Evolutionary conservation across 352 stramenopile genomes (phyloP).

Genomic region (Phytophthora litchii): DNA sequence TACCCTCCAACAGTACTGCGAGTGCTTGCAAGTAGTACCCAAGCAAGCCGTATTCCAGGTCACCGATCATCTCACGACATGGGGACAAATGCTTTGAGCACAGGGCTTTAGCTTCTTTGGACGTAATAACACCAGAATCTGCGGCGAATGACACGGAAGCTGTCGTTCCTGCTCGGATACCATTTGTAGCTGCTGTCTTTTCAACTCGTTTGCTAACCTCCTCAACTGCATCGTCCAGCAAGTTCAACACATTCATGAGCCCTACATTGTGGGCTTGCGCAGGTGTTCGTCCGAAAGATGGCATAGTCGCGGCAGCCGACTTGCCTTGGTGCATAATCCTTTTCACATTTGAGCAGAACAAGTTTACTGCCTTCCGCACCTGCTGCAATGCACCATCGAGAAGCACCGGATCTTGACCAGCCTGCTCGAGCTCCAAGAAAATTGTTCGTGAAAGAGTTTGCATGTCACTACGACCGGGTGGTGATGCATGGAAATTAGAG

Average conservation of each 20-base stretch:
- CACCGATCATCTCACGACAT: constrained; percentile 55
- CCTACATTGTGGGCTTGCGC: constrained; percentile 83
- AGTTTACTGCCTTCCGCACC: constrained; percentile 61
- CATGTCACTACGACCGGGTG: constrained; percentile 83
- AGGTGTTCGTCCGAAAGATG: constrained; percentile 60
- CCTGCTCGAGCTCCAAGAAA: constrained; percentile 70
- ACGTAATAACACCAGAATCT: constrained; percentile 25
- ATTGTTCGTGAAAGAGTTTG: constrained; percentile 81
- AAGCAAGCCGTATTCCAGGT: constrained; percentile 66
- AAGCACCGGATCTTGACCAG: constrained; percentile 60
- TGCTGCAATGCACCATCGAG: constrained; percentile 64
- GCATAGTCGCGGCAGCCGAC: constrained; percentile 46
- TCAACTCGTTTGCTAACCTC: constrained; percentile 59
- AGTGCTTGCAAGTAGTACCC: constrained; percentile 77
- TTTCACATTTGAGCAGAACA: constrained; percentile 77
- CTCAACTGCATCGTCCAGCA: constrained; percentile 68
- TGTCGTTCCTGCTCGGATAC: constrained; percentile 10
- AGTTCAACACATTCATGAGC: constrained; percentile 67
- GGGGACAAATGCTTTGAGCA: constrained; percentile 45
- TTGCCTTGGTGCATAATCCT: constrained; percentile 77
- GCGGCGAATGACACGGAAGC: constrained; percentile 4
- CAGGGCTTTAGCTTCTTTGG: constrained; percentile 49
- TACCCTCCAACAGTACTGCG: constrained; percentile 53
- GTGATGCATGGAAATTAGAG: constrained; percentile 82
- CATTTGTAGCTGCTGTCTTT: constrained; percentile 17